Evolutionary conservation across 495 filamentous ascomycete species (phyloP), one percentile per base, ranked within the genome.

Genomic region (Parmelia sp.): DNA sequence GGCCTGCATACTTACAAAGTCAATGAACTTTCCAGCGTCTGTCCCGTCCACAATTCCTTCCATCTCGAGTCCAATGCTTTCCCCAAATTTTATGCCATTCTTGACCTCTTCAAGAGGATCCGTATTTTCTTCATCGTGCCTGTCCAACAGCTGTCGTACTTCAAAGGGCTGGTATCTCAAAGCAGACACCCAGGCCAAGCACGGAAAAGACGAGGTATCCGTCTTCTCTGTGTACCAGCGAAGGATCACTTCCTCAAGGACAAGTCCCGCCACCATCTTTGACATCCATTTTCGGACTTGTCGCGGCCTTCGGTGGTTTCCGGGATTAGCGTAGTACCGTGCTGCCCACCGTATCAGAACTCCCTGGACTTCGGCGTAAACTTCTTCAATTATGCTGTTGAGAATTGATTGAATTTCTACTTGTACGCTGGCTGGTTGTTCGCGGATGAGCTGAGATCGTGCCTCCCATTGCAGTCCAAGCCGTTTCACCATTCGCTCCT

Each of bases 51-150:
- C n/a, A 2, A 45, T 15, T 11, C 35, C 21, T 42, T 33, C 51
- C 4, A 35, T 0, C 4, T 44, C 53, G 23, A 63, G 11, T 47
- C 61, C 51, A 27, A 63, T 35, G 27, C 12, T 25, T 37, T 57
- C 17, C 40, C 51, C 61, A 57, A 63, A 63, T 12, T 63, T 21
- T 14, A 45, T 44, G 12, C 51, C 61, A 17, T 8, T 6, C 31
- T 44, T 45, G 17, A 40, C 17, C 1, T 45, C 8, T 27, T 31
- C 15, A 19, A 55, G 6, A 15, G 6, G 27, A n/a, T 55, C 25
- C 33, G 9, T 29, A 4, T 36, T 21, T 23, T 29, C 61, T 6
- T 17, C 10, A 19, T 19, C 10, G 6, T 57, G 39, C 29, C 25
- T 2, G 39, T 57, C 39, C 23, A 57, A 6, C 21, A 55, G n/a